Percentiles rank a stretch among this genome's conserved stretches.
phyloP scores from a whole-genome alignment of 768 basidiomycete genomes.

The Hygrophoropsis aurantiaca region DNA sequence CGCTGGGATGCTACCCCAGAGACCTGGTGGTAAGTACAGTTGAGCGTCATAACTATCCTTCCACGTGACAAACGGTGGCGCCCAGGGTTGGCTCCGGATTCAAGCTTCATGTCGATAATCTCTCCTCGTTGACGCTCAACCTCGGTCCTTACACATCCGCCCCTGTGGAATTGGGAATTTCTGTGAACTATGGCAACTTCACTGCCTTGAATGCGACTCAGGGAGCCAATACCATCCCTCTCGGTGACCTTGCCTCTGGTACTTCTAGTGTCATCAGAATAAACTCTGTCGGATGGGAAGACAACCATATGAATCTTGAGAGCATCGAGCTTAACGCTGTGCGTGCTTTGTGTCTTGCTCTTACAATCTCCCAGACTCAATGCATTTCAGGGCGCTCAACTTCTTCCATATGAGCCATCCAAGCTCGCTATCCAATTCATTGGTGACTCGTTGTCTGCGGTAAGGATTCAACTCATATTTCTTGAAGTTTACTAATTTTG shows the following conservation, averaged over 20 bases:
- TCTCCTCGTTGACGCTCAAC: slow-evolving; percentile 42
- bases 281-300: slow-evolving; percentile 59
- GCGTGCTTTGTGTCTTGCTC: neutral
- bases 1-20: slow-evolving; percentile 53
- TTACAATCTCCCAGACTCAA: neutral
- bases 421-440: slow-evolving; percentile 54
- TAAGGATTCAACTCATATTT: slow-evolving; percentile 12
- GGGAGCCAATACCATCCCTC: slow-evolving; percentile 45
- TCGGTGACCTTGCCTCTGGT: slow-evolving; percentile 12
- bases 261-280: slow-evolving; percentile 38
- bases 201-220: slow-evolving; percentile 45
- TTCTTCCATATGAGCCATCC: slow-evolving; percentile 46
- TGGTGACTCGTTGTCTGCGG: slow-evolving; percentile 57
- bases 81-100: slow-evolving; percentile 56
- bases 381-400: slow-evolving; percentile 41
- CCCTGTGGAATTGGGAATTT: slow-evolving; percentile 48
- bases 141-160: slow-evolving; percentile 50
- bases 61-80: neutral
- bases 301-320: slow-evolving; percentile 55
- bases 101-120: slow-evolving; percentile 46
- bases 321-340: slow-evolving; percentile 46
- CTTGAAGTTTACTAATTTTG: slow-evolving; percentile 1
- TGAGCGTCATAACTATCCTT: neutral
- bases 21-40: slow-evolving; percentile 51
- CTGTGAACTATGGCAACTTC: slow-evolving; percentile 47